Evolutionary conservation across 139 green algal species (phyloP), one percentile per base, ranked within the genome.

Genomic region (Coelastrella sp.): DNA sequence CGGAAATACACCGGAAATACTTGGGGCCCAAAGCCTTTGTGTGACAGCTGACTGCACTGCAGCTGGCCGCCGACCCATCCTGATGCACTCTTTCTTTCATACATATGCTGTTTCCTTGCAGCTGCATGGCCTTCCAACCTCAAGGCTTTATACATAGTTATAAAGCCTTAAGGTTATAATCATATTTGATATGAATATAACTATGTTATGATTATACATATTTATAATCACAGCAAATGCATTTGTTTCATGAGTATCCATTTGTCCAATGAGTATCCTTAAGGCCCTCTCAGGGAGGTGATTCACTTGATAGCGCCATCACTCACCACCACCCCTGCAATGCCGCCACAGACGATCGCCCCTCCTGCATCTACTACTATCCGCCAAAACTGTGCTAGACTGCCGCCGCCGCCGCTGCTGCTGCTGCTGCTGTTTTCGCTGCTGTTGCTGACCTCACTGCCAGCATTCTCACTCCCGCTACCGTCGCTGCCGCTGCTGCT

Each of bases 311-410:
- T 49, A 4, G n/a, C n/a, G n/a, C n/a, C n/a, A 24, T 9, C 58
- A 95, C 92, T 88, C 85, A 94, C 92, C 58, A 94, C 68, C 60
- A 93, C 95, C 49, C 96, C 96, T 5, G 96, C 94, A 10, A 94
- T 49, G 9, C 94, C 96, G 11, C 96, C 96, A 90, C 94, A 97
- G 4, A 96, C 49, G 7, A 97, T 92, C 17, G 95, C 93, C 3
- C 90, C 92, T 0, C 90, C 91, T 8, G 94, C 93, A 70, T 97
- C 93, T 10, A 82, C 24, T 35, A 93, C 63, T 58, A 92, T 59
- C 10, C 66, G 58, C 74, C 68, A 65, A 20, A 91, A 22, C 72
- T 75, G 85, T 17, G 60, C 58, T 15, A 49, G 17, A 10, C 27
- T 10, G 6, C 17, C 60, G n/a, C 58, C 65, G 68, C 27, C 84